Evolutionary conservation across 2,329 filamentous ascomycete genomes (phyloP), one percentile per base, ranked within the genome.

Genomic region (Huntiella decipiens): DNA sequence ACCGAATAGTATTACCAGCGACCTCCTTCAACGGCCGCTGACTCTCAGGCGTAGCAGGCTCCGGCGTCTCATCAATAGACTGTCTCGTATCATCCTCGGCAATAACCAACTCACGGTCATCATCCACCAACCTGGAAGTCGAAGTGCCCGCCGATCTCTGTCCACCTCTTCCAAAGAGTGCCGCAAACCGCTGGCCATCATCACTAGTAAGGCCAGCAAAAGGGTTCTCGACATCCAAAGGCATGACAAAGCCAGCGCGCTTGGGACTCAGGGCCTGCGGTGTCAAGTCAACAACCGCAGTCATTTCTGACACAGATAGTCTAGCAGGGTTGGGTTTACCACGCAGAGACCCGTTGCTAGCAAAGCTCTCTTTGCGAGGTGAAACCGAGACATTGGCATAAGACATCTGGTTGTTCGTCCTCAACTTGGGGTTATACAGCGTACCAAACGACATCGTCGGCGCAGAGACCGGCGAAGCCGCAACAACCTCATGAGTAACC

Each of bases 81-180:
- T 77, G 73, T 37, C 68, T 65, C 3, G 74, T 75, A 51, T 75
- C 71, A 54, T 82, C 77, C 55, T 82, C 77, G 3, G 74, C 73
- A 56, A 81, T 77, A 43, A 72, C 54, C 12, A 49, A 16, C 6
- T 66, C 47, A 16, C 16, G n/a, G 10, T 39, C 43, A 11, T 22
- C 33, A 12, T 13, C 17, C 11, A 28, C 12, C 17, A 13, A 13
- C 4, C 19, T 31, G n/a, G 22, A 28, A 28, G 38, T 40, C 22
- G 22, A 28, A 28, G 22, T 28, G 1, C 22, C 22, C 22, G 22
- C 22, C 8, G 22, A 28, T 28, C 22, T 28, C 17, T 16, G 34
- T 12, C 16, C 32, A 35, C 15, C 17, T 31, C 42, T 31, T 7
- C 42, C 63, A 56, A 66, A 57, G 42, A 67, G 58, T n/a, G 65